Evolutionary conservation across 2,329 filamentous ascomycete genomes (phyloP).

Genomic region (Fusarium succisae): DNA sequence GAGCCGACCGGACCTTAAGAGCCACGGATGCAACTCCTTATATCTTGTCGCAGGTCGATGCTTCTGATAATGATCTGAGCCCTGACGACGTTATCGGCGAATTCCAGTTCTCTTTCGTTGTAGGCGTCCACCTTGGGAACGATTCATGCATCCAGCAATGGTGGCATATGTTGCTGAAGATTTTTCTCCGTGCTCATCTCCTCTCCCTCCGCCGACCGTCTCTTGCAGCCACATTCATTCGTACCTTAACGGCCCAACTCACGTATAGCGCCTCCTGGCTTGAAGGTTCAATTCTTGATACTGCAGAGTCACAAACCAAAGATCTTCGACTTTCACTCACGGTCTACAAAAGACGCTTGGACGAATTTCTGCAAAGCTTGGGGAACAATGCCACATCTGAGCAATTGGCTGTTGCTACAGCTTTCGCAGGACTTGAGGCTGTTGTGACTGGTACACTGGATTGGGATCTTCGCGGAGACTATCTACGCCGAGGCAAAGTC

Average conservation of each 20-base stretch:
- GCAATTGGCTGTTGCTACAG: conserved; percentile 56
- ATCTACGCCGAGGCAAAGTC: conserved; percentile 57
- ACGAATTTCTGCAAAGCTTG: conserved; percentile 55
- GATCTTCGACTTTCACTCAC: conserved; percentile 59
- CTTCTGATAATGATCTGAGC: conserved; percentile 31
- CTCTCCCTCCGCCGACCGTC: conserved; percentile 55
- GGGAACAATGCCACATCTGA: conserved; percentile 49
- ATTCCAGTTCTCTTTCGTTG: conserved; percentile 68
- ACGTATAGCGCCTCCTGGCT: conserved; percentile 61
- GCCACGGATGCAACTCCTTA: conserved; percentile 60
- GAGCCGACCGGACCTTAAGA: conserved; percentile 53
- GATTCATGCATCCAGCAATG: conserved; percentile 69
- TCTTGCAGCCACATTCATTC: conserved; percentile 59
- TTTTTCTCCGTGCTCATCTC: conserved; percentile 61
- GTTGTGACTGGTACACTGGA: conserved; percentile 53
- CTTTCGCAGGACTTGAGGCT: conserved; percentile 54
- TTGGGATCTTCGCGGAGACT: conserved; percentile 65
- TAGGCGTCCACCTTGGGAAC: conserved; percentile 67
- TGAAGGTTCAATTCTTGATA: conserved; percentile 55
- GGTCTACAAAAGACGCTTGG: conserved; percentile 63
- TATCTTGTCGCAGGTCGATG: conserved; percentile 53
- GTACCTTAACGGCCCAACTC: conserved; percentile 64
- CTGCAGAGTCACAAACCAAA: conserved; percentile 43
- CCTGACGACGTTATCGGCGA: conserved; percentile 65
- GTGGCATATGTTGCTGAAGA: conserved; percentile 63